Evolutionary conservation across 352 stramenopile genomes (phyloP).

Genomic region (Phytophthora fragariaefolia): DNA sequence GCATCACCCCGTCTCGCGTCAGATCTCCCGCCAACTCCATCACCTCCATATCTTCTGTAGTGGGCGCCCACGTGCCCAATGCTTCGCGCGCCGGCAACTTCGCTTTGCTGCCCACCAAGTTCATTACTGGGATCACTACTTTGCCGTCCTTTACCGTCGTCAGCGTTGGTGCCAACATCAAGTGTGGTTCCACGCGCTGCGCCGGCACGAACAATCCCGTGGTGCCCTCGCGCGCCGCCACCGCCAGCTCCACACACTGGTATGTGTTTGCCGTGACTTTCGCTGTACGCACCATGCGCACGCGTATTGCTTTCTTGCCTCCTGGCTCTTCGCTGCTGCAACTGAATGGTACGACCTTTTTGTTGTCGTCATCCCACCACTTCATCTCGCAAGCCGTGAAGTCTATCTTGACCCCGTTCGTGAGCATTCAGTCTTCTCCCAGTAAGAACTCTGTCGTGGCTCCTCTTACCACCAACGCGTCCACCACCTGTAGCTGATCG

Average conservation of each 20-base stretch:
- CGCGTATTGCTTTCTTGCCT: no score
- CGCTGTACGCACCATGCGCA: background rate
- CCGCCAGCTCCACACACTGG: background rate
- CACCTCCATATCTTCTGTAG: background rate
- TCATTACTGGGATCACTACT: constrained; percentile 1
- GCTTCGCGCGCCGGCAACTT: background rate
- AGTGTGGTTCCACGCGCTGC: background rate
- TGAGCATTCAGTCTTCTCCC: background rate
- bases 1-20: background rate
- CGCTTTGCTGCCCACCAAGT: background rate
- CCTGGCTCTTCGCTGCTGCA: no score
- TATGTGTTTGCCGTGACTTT: background rate
- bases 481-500: no score
- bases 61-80: constrained; percentile 6
- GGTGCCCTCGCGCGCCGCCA: background rate
- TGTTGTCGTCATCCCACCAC: no score
- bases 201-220: constrained; percentile 1
- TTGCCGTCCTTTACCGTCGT: background rate
- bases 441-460: no score
- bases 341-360: no score
- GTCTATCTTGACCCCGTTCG: no score
- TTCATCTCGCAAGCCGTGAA: no score
- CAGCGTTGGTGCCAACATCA: constrained; percentile 7
- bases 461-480: no score
- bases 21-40: constrained; percentile 1